Evolutionary conservation across 2,329 filamentous ascomycete species (phyloP), one percentile per base, ranked within the genome.

Genomic region (Xylariales sp.): DNA sequence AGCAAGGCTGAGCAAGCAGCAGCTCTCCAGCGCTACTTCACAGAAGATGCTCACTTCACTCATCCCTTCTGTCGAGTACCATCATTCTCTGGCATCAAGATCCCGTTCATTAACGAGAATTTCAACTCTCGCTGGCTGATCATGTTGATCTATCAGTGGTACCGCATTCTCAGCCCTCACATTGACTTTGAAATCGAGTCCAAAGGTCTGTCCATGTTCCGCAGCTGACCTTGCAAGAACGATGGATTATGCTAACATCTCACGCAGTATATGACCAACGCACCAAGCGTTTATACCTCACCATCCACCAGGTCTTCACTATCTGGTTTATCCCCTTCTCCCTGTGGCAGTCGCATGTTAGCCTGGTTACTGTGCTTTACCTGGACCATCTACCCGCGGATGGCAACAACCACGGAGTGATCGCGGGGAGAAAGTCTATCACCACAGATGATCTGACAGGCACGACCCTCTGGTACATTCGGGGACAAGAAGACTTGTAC

Each of bases 401-500:
- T 39, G 51, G 55, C 14, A 18, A 42, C 24, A 40, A 41, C 14
- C 42, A 43, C 20, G 42, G 44, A 6, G 27, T 54, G 7, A 35
- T 39, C n/a, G 34, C 38, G 37, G 37, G 33, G 14, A n/a, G n/a
- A n/a, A n/a, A n/a, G n/a, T 16, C 23, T 8, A 6, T 17, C n/a
- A 14, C 29, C 2, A 8, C 32, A 3, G 17, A 14, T 29, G 52
- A 44, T 23, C 52, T 62, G 18, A 58, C 49, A 18, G 47, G 37
- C 37, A 27, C 32, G 6, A 61, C 52, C 16, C 72, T 71, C 41
- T 93, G 89, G 63, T 85, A 82, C 55, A 90, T 95, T 45, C 60
- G 69, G 6, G 74, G 70, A 14, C 89, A 95, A 56, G 81, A 94
- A 47, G 88, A 95, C 55, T 63, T 90, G 6, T 95, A 95, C 54